Evolutionary conservation across 2,329 filamentous ascomycete species (phyloP).

Genomic region (Ophiocordyceps camponoti-leonardi): DNA sequence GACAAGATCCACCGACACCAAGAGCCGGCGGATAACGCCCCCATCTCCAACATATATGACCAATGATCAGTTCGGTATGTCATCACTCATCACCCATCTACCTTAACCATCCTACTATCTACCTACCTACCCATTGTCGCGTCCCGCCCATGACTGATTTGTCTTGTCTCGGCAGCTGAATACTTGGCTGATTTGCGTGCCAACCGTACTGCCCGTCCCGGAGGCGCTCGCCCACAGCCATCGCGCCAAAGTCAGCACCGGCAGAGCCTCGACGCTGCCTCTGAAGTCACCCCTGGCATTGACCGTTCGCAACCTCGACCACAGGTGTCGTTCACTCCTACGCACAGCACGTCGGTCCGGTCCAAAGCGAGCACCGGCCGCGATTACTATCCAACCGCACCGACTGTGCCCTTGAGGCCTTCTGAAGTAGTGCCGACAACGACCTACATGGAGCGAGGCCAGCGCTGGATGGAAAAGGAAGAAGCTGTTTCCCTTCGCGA

Average conservation of each 20-base stretch:
- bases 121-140: neutral
- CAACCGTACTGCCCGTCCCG: conserved; percentile 49
- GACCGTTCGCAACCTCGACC: conserved; percentile 11
- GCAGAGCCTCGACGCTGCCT: conserved; percentile 13
- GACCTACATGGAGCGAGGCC: conserved; percentile 56
- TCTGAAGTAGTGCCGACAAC: conserved; percentile 46
- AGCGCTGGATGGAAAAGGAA: conserved; percentile 67
- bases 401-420: conserved; percentile 30
- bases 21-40: conserved; percentile 37
- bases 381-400: conserved; percentile 32
- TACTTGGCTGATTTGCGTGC: conserved; percentile 57
- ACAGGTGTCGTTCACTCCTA: conserved; percentile 20
- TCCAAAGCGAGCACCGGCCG: conserved; percentile 30
- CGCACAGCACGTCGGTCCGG: conserved; percentile 30
- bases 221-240: conserved; percentile 50
- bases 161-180: conserved; percentile 28
- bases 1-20: conserved; percentile 15
- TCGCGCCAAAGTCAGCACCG: conserved; percentile 14
- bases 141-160: conserved; percentile 1
- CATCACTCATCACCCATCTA: no score
- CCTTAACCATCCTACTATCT: no score
- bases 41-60: conserved; percentile 48
- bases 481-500: conserved; percentile 53
- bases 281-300: conserved; percentile 9
- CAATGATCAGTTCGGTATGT: conserved; percentile 47